Base-by-base conservation (phyloP, 1,284 basidiomycete species). In the Phylloporus sp. region DNA sequence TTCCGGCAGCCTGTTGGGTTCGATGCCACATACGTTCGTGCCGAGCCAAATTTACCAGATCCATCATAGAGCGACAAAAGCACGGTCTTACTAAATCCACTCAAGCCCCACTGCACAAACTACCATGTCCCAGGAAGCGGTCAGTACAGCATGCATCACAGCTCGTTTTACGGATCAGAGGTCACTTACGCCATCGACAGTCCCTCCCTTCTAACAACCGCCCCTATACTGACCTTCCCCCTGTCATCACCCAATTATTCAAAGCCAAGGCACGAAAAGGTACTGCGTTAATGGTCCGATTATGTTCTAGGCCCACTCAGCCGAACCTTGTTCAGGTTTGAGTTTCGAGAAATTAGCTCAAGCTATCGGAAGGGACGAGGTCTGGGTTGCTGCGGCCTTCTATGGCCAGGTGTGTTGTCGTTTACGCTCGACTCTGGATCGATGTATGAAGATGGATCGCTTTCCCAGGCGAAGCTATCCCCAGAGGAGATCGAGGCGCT, bases 321-420 rank as follows among this genome's bases (percentile, higher is more conserved):
- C 59, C 70, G 29, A 65, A 58, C 22, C 44, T 37, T 51, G 15
- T 34, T 34, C 56, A 89, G 91, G 87, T 24, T 70, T 92, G 64
- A 89, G 89, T 18, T 95, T 95, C 67, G 91, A 88, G 55, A 79
- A 86, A 54, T 88, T 95, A 66, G 91, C 85, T 7, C 81, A 88
- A 64, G 80, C 81, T 18, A 83, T 95, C 63, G 86, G 84, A n/a
- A 88, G 85, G 70, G 91, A 93, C 69, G 94, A 96, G 76, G 85
- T 95, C 44, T 96, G 92, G 92, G 85, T 94, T n/a, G 94, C 94
- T 3, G 87, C 93, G 1, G 84, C 91, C 47, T 94, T 96, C 78
- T 95, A 94, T 69, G 94, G 91, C 12, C 93, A 95, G 80, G 90
- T 89, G 64, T 34, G 80, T 69, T 55, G 53, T 52, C 56, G 42